phyloP scores from a whole-genome alignment of 2,329 filamentous ascomycete genomes.

The Onygena corvina region DNA sequence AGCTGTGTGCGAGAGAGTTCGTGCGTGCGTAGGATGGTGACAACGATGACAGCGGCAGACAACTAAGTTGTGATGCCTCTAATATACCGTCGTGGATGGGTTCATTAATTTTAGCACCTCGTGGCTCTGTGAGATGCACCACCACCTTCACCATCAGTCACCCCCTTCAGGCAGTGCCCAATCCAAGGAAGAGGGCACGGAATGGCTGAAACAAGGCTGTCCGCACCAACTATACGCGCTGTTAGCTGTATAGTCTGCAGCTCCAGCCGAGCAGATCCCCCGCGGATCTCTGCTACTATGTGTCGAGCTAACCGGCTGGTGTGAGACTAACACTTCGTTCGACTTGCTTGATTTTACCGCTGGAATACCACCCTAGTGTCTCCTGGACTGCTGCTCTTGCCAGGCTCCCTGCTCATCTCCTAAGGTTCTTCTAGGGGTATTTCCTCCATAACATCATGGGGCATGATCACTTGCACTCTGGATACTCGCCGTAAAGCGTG shows the following conservation, averaged over 20 bases:
- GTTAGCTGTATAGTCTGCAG: background rate
- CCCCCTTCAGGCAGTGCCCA: background rate
- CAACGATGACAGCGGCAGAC: background rate
- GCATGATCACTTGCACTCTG: slow-evolving; percentile 1
- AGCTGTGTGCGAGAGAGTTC: background rate
- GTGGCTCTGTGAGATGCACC: slow-evolving; percentile 7
- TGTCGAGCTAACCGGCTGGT: no score
- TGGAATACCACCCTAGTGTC: background rate
- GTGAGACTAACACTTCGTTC: no score
- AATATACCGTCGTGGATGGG: background rate
- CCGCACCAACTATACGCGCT: background rate
- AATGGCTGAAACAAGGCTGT: background rate
- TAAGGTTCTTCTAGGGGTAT: background rate
- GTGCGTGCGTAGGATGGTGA: no score
- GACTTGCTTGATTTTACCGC: background rate
- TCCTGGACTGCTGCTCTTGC: background rate
- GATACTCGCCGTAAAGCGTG: background rate
- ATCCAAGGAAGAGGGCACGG: background rate
- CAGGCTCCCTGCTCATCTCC: background rate
- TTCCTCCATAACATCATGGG: slow-evolving; percentile 3
- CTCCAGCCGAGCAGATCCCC: slow-evolving; percentile 3
- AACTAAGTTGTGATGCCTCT: background rate
- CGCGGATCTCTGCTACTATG: background rate
- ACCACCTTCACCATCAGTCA: no score
- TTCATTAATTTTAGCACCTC: slow-evolving; percentile 4